phyloP scores from a whole-genome alignment of 805 yeast species.

The Cyberlindnera euphorbiae region DNA sequence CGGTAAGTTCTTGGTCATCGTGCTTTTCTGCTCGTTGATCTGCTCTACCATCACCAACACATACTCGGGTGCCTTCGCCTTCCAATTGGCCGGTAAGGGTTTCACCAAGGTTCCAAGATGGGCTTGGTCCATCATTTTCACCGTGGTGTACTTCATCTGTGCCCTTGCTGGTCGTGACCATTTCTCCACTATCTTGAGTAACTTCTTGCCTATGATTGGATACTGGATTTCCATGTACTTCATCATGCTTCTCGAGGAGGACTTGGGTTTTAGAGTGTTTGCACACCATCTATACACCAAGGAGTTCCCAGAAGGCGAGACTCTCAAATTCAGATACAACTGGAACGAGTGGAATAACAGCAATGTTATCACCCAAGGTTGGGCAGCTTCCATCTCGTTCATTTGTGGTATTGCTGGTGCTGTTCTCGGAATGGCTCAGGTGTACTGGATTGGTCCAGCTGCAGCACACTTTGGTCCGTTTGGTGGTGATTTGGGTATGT shows the following conservation, averaged over 20 bases:
- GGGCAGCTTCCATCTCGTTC: conserved; percentile 66
- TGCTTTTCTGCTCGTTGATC: conserved; percentile 70
- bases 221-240: conserved; percentile 86
- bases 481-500: conserved; percentile 78
- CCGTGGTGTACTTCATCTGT: conserved; percentile 59
- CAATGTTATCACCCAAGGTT: conserved; percentile 57
- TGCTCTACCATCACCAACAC: conserved; percentile 78
- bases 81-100: conserved; percentile 54
- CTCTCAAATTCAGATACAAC: conserved; percentile 46
- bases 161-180: conserved; percentile 76
- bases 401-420: conserved; percentile 75
- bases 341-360: conserved; percentile 71
- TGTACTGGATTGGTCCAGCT: conserved; percentile 76
- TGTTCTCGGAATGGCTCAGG: conserved; percentile 83
- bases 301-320: conserved; percentile 34
- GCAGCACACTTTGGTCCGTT: conserved; percentile 54
- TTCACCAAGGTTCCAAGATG: conserved; percentile 70
- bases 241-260: conserved; percentile 64
- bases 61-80: conserved; percentile 73
- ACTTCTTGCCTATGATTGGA: conserved; percentile 87
- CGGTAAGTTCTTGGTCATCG: conserved; percentile 69
- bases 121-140: conserved; percentile 62
- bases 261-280: conserved; percentile 56
- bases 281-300: conserved; percentile 37
- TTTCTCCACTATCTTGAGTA: conserved; percentile 66